Evolutionary conservation across 192 early-diverging fungal genomes (phyloP), one percentile per base, ranked within the genome.

Genomic region (Backusella morwellensis): DNA sequence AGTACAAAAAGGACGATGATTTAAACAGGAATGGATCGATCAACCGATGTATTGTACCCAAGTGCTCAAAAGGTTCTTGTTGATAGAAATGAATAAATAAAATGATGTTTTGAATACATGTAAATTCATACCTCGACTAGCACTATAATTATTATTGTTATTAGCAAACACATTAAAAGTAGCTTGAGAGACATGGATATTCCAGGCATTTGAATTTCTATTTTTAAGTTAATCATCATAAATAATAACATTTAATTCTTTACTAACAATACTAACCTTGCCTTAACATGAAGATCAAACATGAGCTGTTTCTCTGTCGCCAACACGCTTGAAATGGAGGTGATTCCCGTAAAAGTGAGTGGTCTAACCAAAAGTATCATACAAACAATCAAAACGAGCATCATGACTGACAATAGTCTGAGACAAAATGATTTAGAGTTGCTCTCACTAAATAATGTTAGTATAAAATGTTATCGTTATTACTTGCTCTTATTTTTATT

Each of bases 241-340:
- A 40, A 12, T 63, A 59, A 63, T 29, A 63, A 14, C 1, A 59
- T 23, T 23, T 26, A 26, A 23, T 29, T 14, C 1, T 63, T 63
- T 26, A 63, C 11, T 63, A 63, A 29, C 11, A 23, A 26, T 63
- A 63, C 50, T 59, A 35, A 73, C 72, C 34, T 73, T 29, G 72
- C 72, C 40, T n/a, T 34, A 11, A 73, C 72, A 73, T 38, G 34
- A 34, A 73, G 72, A 56, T 73, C 44, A 73, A 73, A 73, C 32
- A 73, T 73, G 17, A 73, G 44, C 52, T 73, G 50, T 26, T 73
- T 73, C 35, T 73, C 50, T 32, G 72, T 73, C 8, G 50, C 54
- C 21, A 73, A 15, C 8, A 73, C 52, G n/a, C 63, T 52, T 23
- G 35, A 35, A 12, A 73, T 36, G 26, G 72, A 23, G 11, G 21